Evolutionary conservation across 2,329 filamentous ascomycete species (phyloP).

Genomic region (Helotiales sp.): DNA sequence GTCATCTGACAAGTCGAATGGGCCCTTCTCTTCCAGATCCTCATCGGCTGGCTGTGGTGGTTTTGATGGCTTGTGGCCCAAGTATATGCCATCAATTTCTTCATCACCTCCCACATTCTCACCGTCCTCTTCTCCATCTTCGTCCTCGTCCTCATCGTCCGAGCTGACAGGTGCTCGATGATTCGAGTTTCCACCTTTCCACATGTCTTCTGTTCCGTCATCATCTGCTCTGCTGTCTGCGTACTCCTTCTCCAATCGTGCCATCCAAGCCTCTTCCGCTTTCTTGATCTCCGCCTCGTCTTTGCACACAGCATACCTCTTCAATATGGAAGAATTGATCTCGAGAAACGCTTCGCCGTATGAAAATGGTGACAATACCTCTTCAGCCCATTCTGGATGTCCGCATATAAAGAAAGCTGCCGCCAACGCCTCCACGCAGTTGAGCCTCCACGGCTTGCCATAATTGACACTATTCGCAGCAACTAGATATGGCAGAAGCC

Average conservation of each 20-base stretch:
- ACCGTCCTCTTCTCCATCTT: constrained; percentile 47
- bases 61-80: constrained; percentile 54
- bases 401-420: constrained; percentile 94
- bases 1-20: constrained; percentile 76
- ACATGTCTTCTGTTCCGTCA: constrained; percentile 68
- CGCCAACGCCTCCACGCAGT: constrained; percentile 92
- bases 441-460: constrained; percentile 89
- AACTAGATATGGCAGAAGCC: constrained; percentile 89
- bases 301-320: constrained; percentile 79
- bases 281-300: constrained; percentile 82
- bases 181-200: constrained; percentile 91
- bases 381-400: constrained; percentile 84
- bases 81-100: constrained; percentile 58
- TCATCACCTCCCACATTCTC: constrained; percentile 47
- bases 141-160: constrained; percentile 45
- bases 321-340: constrained; percentile 82
- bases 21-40: constrained; percentile 55
- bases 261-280: constrained; percentile 85
- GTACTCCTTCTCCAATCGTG: constrained; percentile 87
- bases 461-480: constrained; percentile 98
- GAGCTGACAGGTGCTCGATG: constrained; percentile 54
- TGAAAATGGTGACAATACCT: constrained; percentile 79
- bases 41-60: constrained; percentile 37
- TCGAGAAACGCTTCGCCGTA: constrained; percentile 88
- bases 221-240: constrained; percentile 71